These are phyloP conservation scores for Penicillium angulare DNA, from an alignment of 495 filamentous ascomycete genomes.

Conservation along the genomic window DNA sequence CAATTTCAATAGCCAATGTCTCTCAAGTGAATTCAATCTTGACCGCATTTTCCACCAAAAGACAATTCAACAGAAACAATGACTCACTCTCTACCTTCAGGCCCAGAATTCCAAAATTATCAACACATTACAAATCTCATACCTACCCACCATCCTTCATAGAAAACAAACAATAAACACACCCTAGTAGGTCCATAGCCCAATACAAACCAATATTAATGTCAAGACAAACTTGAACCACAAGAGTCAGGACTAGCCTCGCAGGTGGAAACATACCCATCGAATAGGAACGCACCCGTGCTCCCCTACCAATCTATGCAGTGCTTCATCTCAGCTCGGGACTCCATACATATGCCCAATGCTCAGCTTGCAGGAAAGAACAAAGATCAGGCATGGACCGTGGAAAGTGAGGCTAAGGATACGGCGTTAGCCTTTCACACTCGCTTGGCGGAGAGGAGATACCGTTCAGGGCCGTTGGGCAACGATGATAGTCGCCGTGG, in stretches of 20 bases:
- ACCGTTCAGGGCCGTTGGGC: conserved; percentile 20
- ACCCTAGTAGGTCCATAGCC: not conserved
- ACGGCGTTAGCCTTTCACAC: not conserved
- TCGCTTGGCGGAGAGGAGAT: conserved; percentile 6
- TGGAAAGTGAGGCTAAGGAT: conserved; percentile 23
- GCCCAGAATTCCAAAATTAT: no score
- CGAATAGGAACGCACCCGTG: conserved; percentile 7
- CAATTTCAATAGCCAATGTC: no score
- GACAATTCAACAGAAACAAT: no score
- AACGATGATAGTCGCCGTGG: conserved; percentile 9
- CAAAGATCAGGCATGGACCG: conserved; percentile 18
- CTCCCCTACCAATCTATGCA: not conserved
- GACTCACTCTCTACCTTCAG: no score
- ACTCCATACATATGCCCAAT: conserved; percentile 15
- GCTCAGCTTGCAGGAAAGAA: conserved; percentile 3
- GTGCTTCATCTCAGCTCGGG: not conserved
- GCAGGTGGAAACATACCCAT: conserved; percentile 3
- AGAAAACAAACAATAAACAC: not conserved
- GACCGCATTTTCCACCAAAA: no score
- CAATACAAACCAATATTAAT: not conserved
- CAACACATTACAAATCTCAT: no score
- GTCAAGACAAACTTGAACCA: not conserved
- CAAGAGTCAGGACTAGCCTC: not conserved
- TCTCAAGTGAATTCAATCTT: no score
- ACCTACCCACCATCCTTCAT: no score